Base-by-base conservation (phyloP, 805 yeast genomes). In the Cyberlindnera mycetangii region DNA sequence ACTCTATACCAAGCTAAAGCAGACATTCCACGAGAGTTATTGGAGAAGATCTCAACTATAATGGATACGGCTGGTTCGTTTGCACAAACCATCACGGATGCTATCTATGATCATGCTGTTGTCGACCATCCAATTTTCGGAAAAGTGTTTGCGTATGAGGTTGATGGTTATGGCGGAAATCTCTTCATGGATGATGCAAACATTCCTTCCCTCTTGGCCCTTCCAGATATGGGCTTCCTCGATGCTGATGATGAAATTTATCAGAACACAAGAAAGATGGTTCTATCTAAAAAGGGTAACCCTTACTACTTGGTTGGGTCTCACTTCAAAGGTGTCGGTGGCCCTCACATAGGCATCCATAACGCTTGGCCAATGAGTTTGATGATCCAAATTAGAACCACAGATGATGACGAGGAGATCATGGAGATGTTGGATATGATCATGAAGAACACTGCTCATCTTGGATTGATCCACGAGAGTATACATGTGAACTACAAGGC, bases 341-440 rank as follows among this genome's bases (percentile, higher is more conserved):
- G 96, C 0, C 97, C 97, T 0, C 97, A 89, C 61, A 77, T 89
- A 33, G 96, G 96, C 1, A 73, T 84, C 18, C 68, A 72, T 17
- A 73, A 81, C 59, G 95, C 95, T 0, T 89, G 97, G 97, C 96
- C 96, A 12, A 84, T 89, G 95, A 79, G 89, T 27, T 66, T 85
- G n/a, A 65, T 88, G 31, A 72, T 86, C 41, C 76, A 80, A 25
- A 87, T 88, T 17, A 73, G 96, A 50, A 89, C 96, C 0, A 70
- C 83, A 5, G 77, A 79, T 50, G 79, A 83, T 51, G 93, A 87
- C 45, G 71, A 70, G 1, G 96, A 88, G 58, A 87, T 89, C 21
- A 16, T 52, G 42, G 62, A 65, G 31, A 68, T 71, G 46, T 65
- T 89, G 49, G 57, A 71, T 6, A 50, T 72, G 41, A 62, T 89